Conservation (phyloP, 805 yeast genomes). For the Danielozyma ontarioensis region DNA sequence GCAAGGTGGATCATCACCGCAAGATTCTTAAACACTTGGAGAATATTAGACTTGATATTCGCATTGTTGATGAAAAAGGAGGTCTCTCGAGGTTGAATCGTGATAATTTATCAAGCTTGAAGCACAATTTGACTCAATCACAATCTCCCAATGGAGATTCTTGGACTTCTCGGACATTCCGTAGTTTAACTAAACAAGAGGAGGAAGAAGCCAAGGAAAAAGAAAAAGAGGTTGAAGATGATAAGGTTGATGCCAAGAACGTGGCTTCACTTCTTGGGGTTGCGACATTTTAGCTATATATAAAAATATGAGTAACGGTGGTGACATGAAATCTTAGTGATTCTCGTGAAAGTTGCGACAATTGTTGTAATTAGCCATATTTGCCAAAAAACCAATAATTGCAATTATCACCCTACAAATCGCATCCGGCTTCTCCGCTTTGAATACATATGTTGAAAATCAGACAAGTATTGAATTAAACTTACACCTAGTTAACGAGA, state of each 20-base stretch:
- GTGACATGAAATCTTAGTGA: not conserved
- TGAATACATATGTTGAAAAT: too few species aligned
- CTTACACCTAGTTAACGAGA: not conserved
- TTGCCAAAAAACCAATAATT: too few species aligned
- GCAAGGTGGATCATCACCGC: conserved; percentile 81
- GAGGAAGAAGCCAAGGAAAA: conserved; percentile 11
- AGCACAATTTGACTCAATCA: conserved; percentile 38
- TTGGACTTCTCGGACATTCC: conserved; percentile 39
- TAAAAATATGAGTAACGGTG: not conserved
- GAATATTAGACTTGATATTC: conserved; percentile 61
- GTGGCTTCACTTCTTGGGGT: conserved; percentile 82
- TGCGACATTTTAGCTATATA: conserved; percentile 49
- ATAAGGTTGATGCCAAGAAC: conserved; percentile 65
- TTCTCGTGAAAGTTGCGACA: too few species aligned
- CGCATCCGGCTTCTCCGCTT: too few species aligned
- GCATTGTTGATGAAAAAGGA: conserved; percentile 70
- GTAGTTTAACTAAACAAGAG: conserved; percentile 24
- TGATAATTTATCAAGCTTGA: conserved; percentile 48
- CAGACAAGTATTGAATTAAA: too few species aligned
- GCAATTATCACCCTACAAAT: too few species aligned
- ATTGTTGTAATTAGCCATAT: too few species aligned
- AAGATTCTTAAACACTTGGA: conserved; percentile 72
- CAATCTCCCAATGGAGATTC: conserved; percentile 39
- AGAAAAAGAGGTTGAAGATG: conserved; percentile 19
- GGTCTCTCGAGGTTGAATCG: conserved; percentile 83